Percentiles rank a stretch among this genome's conserved stretches.
phyloP scores from a whole-genome alignment of 139 green algal species.

The Chlamydomonas sp. region DNA sequence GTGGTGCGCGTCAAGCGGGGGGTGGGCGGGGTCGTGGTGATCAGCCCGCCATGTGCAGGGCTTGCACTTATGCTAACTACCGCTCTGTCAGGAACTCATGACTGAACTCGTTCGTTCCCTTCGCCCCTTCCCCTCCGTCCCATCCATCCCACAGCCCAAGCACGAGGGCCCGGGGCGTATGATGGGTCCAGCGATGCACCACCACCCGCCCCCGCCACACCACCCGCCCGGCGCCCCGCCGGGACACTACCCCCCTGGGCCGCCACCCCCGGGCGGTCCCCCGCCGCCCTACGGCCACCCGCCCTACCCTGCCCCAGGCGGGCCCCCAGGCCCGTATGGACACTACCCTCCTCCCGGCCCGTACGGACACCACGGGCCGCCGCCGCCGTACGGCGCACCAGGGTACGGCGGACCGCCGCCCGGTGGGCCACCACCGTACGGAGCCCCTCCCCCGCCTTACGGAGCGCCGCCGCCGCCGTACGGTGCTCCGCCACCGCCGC shows the following conservation, averaged over 20 bases:
- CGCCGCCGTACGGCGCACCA: constrained; percentile 17
- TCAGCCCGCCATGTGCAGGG: no score
- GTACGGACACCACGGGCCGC: constrained; percentile 1
- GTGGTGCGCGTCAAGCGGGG: no score
- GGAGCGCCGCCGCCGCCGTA: background rate
- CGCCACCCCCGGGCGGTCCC: constrained; percentile 24
- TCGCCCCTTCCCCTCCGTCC: background rate
- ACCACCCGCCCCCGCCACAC: background rate
- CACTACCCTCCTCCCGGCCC: constrained; percentile 14
- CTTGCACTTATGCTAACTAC: no score
- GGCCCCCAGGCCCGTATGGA: constrained; percentile 16
- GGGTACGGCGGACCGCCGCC: background rate
- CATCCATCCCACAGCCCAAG: background rate
- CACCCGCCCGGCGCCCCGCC: constrained; percentile 14
- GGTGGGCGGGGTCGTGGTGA: no score
- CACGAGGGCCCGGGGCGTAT: constrained; percentile 7
- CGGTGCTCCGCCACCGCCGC: background rate
- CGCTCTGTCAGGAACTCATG: background rate
- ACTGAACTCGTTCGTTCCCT: background rate
- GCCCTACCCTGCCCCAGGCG: background rate
- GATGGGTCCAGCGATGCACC: constrained; percentile 1
- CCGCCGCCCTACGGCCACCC: constrained; percentile 25
- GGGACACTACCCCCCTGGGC: constrained; percentile 13
- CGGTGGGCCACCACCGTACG: constrained; percentile 3
- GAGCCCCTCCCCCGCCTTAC: background rate